Conservation (phyloP, 1,284 basidiomycete genomes). For the Moesziomyces sp. region DNA sequence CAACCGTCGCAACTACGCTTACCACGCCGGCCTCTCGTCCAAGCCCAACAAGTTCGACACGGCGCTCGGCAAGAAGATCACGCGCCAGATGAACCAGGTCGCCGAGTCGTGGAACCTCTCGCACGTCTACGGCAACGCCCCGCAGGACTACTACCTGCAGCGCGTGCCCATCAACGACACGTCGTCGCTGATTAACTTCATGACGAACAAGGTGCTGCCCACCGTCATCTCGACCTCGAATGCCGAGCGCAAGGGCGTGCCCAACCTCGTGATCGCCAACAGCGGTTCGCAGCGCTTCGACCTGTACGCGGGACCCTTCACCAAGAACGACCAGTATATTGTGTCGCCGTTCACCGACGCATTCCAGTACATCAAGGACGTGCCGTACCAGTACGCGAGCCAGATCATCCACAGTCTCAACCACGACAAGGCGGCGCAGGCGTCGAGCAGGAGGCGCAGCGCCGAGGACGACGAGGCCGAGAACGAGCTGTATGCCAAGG, state of each 20-base stretch:
- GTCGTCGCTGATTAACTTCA: conserved; percentile 57
- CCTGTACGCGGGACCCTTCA: conserved; percentile 56
- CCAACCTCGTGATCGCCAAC: conserved; percentile 62
- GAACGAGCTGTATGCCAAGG: conserved; percentile 34
- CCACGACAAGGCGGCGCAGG: conserved; percentile 18
- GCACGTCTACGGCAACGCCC: conserved; percentile 54
- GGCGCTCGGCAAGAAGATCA: conserved; percentile 44
- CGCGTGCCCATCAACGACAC: conserved; percentile 47
- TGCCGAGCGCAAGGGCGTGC: conserved; percentile 36
- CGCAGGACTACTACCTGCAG: conserved; percentile 64
- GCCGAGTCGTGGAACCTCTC: conserved; percentile 60
- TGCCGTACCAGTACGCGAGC: conserved; percentile 54
- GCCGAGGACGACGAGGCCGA: conserved; percentile 19
- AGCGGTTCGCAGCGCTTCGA: conserved; percentile 63
- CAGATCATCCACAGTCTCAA: conserved; percentile 53
- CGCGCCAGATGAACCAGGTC: conserved; percentile 50
- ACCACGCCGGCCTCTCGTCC: conserved; percentile 46
- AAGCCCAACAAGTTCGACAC: conserved; percentile 52
- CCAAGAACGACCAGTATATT: conserved; percentile 64
- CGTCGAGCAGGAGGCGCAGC: conserved; percentile 20
- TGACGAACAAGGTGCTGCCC: conserved; percentile 59
- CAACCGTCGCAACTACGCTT: conserved; percentile 68
- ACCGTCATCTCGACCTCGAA: conserved; percentile 60
- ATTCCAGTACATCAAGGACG: conserved; percentile 59
- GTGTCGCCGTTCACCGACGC: conserved; percentile 62